Base-by-base conservation (phyloP, 1,284 basidiomycete species). In the Marasmius sp. region DNA sequence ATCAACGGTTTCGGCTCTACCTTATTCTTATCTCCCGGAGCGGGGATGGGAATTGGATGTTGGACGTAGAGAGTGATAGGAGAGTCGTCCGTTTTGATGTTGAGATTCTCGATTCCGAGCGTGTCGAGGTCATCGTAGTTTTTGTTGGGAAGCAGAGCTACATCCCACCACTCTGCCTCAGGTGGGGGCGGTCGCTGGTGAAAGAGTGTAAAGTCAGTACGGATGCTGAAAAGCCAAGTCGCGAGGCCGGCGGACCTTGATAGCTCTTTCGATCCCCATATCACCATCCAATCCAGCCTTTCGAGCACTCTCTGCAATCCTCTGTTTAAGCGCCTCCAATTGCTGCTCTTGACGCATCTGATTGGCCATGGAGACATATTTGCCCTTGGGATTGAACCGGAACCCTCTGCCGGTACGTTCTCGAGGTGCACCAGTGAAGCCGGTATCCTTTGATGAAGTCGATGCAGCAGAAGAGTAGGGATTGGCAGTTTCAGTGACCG, bases 81-180 rank as follows among this genome's bases (percentile, higher is more conserved):
- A 5, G 90, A 91, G 65, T 90, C 85, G 18, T 79, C 73, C 3
- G 79, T 85, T 52, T 85, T 81, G 62, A 93, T 90, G 53, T 86
- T 87, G 60, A 91, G 77, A 36, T 75, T 73, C 27, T 81, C 75
- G 39, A 89, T 68, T 37, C 88, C 88, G 43, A 82, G 69, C 0
- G 65, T 69, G 1, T 73, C 77, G 57, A 96, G 73, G 64, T 94
- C 93, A 59, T 89, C 85, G 73, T 98, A 98, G 1, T 80, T 84
- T 73, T 89, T 87, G 68, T 82, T 86, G 0, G 93, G 90, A 10
- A 99, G 77, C n/a, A 98, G 80, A 0, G 92, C 86, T 37, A 85
- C 87, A 75, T 99, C 97, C 97, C 97, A 99, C 97, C 97, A 99
- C 75, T 99, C 97, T 8, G 91, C 85, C 6, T 88, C 89, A 0